Evolutionary conservation across 495 filamentous ascomycete species (phyloP).

Genomic region (Tuber umbilicatum): DNA sequence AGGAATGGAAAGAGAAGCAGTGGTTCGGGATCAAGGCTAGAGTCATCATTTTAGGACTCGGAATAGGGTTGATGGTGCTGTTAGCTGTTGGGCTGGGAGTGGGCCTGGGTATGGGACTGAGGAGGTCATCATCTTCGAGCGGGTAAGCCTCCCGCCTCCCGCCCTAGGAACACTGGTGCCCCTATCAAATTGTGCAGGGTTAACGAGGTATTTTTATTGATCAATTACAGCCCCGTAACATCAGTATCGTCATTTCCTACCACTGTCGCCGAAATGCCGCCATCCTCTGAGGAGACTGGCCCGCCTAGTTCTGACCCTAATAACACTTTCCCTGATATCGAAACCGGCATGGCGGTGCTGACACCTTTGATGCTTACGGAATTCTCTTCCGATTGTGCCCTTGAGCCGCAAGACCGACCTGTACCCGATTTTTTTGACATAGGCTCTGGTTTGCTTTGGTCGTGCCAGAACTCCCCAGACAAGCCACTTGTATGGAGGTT

Average conservation of each 20-base stretch:
- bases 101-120: conserved; percentile 33
- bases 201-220: neutral
- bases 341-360: conserved; percentile 20
- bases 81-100: conserved; percentile 35
- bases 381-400: conserved; percentile 10
- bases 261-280: conserved; percentile 11
- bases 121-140: neutral
- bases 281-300: conserved; percentile 34
- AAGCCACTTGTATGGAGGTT: conserved; percentile 29
- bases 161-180: neutral
- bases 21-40: conserved; percentile 26
- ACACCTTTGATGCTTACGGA: conserved; percentile 20
- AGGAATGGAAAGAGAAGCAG: conserved; percentile 34
- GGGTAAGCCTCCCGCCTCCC: conserved; percentile 18
- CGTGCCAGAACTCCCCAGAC: conserved; percentile 23
- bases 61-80: conserved; percentile 23
- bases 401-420: conserved; percentile 5
- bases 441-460: conserved; percentile 33
- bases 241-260: conserved; percentile 14
- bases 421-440: conserved; percentile 26
- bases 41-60: conserved; percentile 16
- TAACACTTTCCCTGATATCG: conserved; percentile 30
- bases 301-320: conserved; percentile 31
- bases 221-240: conserved; percentile 4
- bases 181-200: neutral